Evolutionary conservation across 2,329 filamentous ascomycete species (phyloP), one percentile per base, ranked within the genome.

Genomic region (Eutypa lata): DNA sequence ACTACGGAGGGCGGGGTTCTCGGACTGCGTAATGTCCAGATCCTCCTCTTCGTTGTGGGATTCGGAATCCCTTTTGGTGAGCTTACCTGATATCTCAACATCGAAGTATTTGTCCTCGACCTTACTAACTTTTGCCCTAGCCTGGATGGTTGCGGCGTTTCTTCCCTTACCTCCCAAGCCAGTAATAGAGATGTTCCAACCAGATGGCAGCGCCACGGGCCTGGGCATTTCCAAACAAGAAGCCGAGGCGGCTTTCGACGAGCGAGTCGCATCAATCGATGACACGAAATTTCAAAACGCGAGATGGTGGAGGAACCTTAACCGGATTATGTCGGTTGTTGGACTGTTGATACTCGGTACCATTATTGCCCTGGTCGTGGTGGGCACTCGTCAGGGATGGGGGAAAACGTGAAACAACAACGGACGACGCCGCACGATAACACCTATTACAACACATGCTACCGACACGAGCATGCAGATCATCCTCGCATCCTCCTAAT

Each of bases 131-230:
- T 19, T 10, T 50, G 55, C 44, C 50, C 47, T 60, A 87, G 88
- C 87, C 51, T 95, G 90, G 90, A 89, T 93, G 74, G 76, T 91
- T 57, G 91, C 87, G 2, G 82, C 90, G 1, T 78, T 92, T 50
- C 75, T 94, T 13, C 89, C 89, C 1, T 71, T 95, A 7, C 89
- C 89, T 10, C 74, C 75, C 1, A 78, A 79, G 51, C 80, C 84
- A 8, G 71, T 75, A 19, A 62, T 71, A 1, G 73, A 79, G 18
- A 81, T 83, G 68, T 73, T 77, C 38, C 77, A 86, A 63, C 68
- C 63, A 26, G 65, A 73, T 45, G 67, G 68, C 50, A 75, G 71
- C 63, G 69, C 71, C 18, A 71, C 71, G 48, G 70, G 73, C 24
- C 63, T 74, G 26, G 70, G 73, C 35, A 61, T 73, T 19, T 69